Percentiles rank a stretch among this genome's conserved stretches.
Evolutionary conservation across 352 stramenopile genomes (phyloP).

Genomic region (Phytophthora ohioensis): DNA sequence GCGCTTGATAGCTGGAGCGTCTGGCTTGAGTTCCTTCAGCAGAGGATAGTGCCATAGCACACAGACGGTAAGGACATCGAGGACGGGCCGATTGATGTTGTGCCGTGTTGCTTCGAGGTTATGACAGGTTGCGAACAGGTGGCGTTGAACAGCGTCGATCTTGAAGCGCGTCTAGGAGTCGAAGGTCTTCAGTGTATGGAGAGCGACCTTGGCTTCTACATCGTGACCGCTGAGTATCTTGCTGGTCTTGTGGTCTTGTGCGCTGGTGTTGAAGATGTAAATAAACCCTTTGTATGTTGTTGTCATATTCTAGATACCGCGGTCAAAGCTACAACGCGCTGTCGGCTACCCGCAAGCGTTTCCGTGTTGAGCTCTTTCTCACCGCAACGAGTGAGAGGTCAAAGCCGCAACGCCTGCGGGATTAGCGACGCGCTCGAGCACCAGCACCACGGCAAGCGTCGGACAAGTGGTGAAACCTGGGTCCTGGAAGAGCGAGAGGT

Average conservation of each 20-base stretch:
- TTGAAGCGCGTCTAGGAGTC: neutral
- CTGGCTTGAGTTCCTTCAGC: constrained; percentile 3
- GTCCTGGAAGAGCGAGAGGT: too few species aligned
- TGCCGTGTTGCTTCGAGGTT: constrained; percentile 5
- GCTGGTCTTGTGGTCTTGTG: constrained; percentile 11
- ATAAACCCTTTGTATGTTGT: constrained; percentile 25
- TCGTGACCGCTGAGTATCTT: constrained; percentile 23
- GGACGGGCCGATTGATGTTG: constrained; percentile 11
- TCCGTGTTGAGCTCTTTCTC: constrained; percentile 22
- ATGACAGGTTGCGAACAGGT: constrained; percentile 13
- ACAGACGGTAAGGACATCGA: too few species aligned
- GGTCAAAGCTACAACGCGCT: constrained; percentile 13
- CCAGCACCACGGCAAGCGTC: too few species aligned
- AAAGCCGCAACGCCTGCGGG: neutral
- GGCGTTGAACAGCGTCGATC: neutral
- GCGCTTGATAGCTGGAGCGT: too few species aligned
- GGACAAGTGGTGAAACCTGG: too few species aligned
- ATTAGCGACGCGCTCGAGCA: too few species aligned
- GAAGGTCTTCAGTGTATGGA: neutral
- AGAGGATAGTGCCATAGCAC: constrained; percentile 5
- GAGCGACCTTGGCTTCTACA: neutral
- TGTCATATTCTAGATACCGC: constrained; percentile 25
- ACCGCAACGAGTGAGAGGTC: constrained; percentile 33
- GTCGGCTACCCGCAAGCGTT: constrained; percentile 5
- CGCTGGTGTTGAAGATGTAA: neutral